phyloP scores from a whole-genome alignment of 2,329 filamentous ascomycete species.

The Rugonectria rugulosa region DNA sequence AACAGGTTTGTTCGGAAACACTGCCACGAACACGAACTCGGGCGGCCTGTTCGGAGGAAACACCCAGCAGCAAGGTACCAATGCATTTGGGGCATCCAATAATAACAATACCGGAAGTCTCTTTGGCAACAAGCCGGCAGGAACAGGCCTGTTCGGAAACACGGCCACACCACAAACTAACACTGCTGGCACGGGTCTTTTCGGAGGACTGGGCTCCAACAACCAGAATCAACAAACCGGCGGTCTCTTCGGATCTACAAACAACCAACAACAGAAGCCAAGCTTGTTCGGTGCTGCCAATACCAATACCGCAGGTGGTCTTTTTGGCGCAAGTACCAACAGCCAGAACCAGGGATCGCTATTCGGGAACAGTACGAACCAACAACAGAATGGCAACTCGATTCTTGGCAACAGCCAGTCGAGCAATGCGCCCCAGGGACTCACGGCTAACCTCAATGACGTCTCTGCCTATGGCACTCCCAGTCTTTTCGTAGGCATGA shows the following conservation, averaged over 20 bases:
- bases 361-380: conserved; percentile 56
- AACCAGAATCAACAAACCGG: conserved; percentile 50
- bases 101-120: conserved; percentile 37
- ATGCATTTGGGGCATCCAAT: conserved; percentile 44
- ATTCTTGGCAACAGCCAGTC: conserved; percentile 64
- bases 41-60: conserved; percentile 56
- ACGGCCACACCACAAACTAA: conserved; percentile 44
- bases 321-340: conserved; percentile 63
- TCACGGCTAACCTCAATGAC: conserved; percentile 83
- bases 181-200: conserved; percentile 52
- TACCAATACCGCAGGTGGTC: conserved; percentile 53
- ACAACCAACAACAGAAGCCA: conserved; percentile 49
- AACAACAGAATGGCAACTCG: conserved; percentile 60
- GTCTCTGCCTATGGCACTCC: conserved; percentile 90
- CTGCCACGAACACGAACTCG: conserved; percentile 12
- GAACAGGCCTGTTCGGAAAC: conserved; percentile 49
- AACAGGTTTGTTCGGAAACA: conserved; percentile 41
- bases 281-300: conserved; percentile 62
- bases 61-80: conserved; percentile 50
- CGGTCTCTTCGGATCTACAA: conserved; percentile 58
- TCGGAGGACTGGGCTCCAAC: conserved; percentile 49
- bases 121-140: conserved; percentile 49
- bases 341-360: conserved; percentile 54
- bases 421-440: conserved; percentile 63
- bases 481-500: conserved; percentile 81